Evolutionary conservation across 148 eudicot genomes (phyloP), one percentile per base, ranked within the genome.

Genomic region (Salicornia ramosissima): DNA sequence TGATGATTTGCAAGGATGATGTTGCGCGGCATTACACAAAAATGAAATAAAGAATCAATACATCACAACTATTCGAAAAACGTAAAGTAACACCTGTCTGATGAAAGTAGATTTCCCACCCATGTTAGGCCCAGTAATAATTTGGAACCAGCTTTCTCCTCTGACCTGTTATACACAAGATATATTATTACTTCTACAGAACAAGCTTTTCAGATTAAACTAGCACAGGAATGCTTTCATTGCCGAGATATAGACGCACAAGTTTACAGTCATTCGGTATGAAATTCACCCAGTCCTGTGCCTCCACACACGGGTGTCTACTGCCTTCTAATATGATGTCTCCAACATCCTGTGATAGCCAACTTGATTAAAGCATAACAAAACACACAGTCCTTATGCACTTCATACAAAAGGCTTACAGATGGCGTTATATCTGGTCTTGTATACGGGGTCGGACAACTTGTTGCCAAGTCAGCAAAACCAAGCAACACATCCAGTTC

Each of bases 211-310:
- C 30, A 59, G 43, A 47, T 68, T 46, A 33, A 67, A 11, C 56
- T 53, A 29, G 62, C 47, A 59, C 45, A n/a, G 45, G 42, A 36
- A 57, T 65, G 26, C 60, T 57, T 49, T 30, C 25, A 5, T 36
- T 51, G 56, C 50, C 36, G 66, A 62, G 25, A 50, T 12, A 62
- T 26, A 36, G 73, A 82, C 99, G 86, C 77, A 94, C 99, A 56
- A 94, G 88, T 87, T 80, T 90, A 83, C 97, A 91, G 57, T 94
- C 93, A 74, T 94, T 94, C 39, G 99, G 99, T 69, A 94, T 94
- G 78, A 94, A 94, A 80, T 94, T 94, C 84, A 94, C 97, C 99
- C 99, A 94, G 64, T 94, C 99, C 81, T 94, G 99, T 81, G 97
- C 97, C 84, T 94, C 99, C 73, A 94, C 99, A 79, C 99, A 94